Evolutionary conservation across 805 yeast genomes (phyloP), one percentile per base, ranked within the genome.

Genomic region (Candida taoyuanica): DNA sequence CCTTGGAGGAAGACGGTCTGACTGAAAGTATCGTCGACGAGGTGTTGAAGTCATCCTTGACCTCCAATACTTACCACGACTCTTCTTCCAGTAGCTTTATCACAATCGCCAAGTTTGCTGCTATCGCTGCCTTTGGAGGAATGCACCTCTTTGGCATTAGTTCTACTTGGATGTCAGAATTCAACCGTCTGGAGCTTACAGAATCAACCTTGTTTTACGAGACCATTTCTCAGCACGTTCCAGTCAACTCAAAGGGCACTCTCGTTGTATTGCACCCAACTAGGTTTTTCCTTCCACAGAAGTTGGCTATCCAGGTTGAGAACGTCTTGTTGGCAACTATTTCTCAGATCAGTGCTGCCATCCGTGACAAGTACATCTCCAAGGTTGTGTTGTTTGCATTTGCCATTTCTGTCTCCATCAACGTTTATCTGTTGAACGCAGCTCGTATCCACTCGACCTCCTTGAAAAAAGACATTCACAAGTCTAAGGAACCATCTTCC

Each of bases 1-100:
- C 85, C 20, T 69, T 91, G 47, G 93, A 89, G 65, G 98, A 91
- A 59, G 98, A 91, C 55, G 98, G 98, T 18, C 75, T 91, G 24
- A 73, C 84, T 31, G 76, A 78, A 28, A 60, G 67, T 33, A 83
- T 84, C 24, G 96, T 96, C 9, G 78, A 76, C 47, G 71, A 78
- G 27, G 89, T 88, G 25, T 78, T 47, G 46, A 38, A 59, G 54
- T 49, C 51, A 12, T 44, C 39, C 17, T 33, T 24, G n/a, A 47
- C 43, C 39, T 17, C 51, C n/a, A 53, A 58, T 16, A 60, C 55
- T 26, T 40, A 48, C 53, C 28, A 48, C 44, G 49, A 47, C 55
- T 34, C 67, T 57, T 41, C 60, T 46, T 49, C 73, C 47, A 63
- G 67, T 46, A 62, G 68, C 17, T 57, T 62, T 26, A 70, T 82